Base-by-base conservation (phyloP, 371 early-diverging fungal species). In the Encephalitozoon romaleae region DNA sequence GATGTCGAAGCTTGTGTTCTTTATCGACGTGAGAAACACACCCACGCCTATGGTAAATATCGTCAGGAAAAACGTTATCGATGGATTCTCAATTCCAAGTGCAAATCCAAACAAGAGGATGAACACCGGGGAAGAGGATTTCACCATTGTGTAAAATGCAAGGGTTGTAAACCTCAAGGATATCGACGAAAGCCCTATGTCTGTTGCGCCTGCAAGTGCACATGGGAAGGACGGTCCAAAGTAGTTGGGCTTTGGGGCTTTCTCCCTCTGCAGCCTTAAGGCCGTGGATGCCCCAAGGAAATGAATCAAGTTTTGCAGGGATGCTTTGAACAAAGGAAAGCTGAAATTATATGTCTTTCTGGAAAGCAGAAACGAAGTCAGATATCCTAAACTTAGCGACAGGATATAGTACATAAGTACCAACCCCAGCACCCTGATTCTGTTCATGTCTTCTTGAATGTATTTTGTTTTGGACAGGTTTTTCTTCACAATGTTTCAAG, bases 71-170 rank as follows among this genome's bases (percentile, higher is more conserved):
- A 73, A 55, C 6, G 38, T 34, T 30, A 81, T 66, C 18, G 77
- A 72, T 4, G 80, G 80, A 23, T 72, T 70, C 70, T 85, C 84
- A 26, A 81, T 73, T 21, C 78, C 79, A 63, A 85, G 81, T 6
- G 79, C 70, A 78, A 83, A 82, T 39, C 82, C 76, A 39, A 67
- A 74, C 23, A 85, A 42, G 5, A 84, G 72, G 63, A 85, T 82
- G 72, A 85, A 85, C 4, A 85, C 76, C 28, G 86, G 86, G 1
- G 86, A 67, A 15, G 82, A 73, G 1, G 83, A 82, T 69, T 85
- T 85, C 28, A 85, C 75, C 80, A 85, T 83, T 42, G 83, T 84
- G 65, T 81, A 85, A 67, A 82, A 82, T 47, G 86, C 84, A 2
- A 83, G 74, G 21, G 84, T 72, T 41, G 81, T 74, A 1, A 38